Base-by-base conservation (phyloP, 495 filamentous ascomycete genomes). In the Cercophora scortea region DNA sequence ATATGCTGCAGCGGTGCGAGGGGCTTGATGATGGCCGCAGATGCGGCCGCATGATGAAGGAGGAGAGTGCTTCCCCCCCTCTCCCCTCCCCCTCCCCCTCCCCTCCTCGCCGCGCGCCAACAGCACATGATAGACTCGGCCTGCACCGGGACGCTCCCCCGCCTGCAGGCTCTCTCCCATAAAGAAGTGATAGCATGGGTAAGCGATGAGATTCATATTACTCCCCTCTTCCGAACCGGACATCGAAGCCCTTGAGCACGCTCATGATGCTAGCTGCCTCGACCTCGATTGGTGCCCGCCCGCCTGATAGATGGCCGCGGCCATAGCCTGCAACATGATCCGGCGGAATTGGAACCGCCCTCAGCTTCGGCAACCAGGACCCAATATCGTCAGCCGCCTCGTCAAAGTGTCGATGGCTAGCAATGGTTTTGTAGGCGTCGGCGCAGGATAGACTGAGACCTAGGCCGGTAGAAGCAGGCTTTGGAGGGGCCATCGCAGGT, bases 261-360 rank as follows among this genome's bases (percentile, higher is more conserved):
- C 83, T 82, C 84, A 92, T 90, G 25, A 95, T 88, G 63, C 86
- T 90, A 5, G 87, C 88, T 1, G 89, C 86, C 61, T 95, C 88
- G 8, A 95, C 83, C 62, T 92, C 86, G 57, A 89, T 81, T 6
- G 86, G 83, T 17, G 77, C 78, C 52, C 82, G 73, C 53, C 66
- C 63, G 34, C 61, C 48, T 19, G 66, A 50, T 5, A 42, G 59
- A 17, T 56, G 44, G 19, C 52, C 49, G 5, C 47, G 41, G 6
- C 45, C 46, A 6, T 50, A 60, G 4, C 17, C 8, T 54, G 19
- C 8, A 46, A 56, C 33, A 48, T 60, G 13, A 15, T 50, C 42
- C 1, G 54, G 50, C 34, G 54, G 57, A 15, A 62, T 43, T 33
- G 75, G 77, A 9, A 84, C 71, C 12, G 86, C 82, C 56, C 83